phyloP scores from a whole-genome alignment of 441 rosid genomes.

The Bocquillonia castaneifolia region DNA sequence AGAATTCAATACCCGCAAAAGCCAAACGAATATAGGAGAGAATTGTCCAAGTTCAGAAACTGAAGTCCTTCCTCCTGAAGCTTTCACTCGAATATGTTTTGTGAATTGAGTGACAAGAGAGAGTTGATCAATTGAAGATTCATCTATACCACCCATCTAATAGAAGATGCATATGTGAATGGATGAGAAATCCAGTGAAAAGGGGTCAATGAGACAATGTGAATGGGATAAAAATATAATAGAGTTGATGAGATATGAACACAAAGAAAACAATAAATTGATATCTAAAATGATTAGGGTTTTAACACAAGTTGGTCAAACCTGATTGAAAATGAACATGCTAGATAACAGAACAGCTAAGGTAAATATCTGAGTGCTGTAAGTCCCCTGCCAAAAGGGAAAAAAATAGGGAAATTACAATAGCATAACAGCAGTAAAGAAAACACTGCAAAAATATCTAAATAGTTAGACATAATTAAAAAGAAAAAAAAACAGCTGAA shows the following conservation, averaged over 20 bases:
- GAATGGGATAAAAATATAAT: neutral
- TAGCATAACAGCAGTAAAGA: neutral
- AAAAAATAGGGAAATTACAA: conserved; percentile 6
- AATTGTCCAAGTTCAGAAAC: conserved; percentile 89
- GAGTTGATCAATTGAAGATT: conserved; percentile 93
- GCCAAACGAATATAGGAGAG: conserved; percentile 99
- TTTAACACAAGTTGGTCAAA: conserved; percentile 22
- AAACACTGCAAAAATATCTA: neutral
- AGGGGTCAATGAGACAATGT: neutral
- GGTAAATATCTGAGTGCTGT: conserved; percentile 97
- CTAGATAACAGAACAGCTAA: conserved; percentile 94
- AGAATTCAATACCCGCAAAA: conserved; percentile 61
- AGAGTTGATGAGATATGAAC: neutral
- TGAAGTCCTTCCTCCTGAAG: conserved; percentile 68
- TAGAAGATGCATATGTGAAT: conserved; percentile 13
- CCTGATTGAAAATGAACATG: conserved; percentile 98
- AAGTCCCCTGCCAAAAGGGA: conserved; percentile 64
- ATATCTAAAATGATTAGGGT: conserved; percentile 4
- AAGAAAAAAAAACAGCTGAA: neutral
- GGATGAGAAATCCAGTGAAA: neutral
- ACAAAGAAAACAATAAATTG: neutral
- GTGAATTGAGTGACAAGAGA: conserved; percentile 98
- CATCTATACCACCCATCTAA: conserved; percentile 99
- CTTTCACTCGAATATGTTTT: conserved; percentile 90
- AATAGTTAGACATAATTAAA: neutral